phyloP scores from a whole-genome alignment of 495 filamentous ascomycete genomes.

The Diplogelasinospora grovesii region DNA sequence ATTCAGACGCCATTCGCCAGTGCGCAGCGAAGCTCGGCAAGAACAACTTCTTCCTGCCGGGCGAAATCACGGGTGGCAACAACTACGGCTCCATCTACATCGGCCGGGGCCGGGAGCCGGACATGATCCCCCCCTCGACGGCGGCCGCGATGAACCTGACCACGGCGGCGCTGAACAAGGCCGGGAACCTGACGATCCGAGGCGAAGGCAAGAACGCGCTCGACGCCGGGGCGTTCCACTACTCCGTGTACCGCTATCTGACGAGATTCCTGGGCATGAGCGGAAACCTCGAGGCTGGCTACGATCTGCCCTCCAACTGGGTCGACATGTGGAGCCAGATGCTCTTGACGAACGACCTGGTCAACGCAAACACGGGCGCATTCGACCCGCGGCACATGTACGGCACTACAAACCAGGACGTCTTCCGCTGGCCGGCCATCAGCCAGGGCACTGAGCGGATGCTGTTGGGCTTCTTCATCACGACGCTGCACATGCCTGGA shows the following conservation, averaged over 20 bases:
- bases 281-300: conserved; percentile 51
- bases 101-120: conserved; percentile 51
- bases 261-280: conserved; percentile 60
- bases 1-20: conserved; percentile 43
- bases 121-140: conserved; percentile 43
- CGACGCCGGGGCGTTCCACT: conserved; percentile 61
- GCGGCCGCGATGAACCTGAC: conserved; percentile 52
- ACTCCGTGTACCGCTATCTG: conserved; percentile 59
- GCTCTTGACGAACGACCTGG: conserved; percentile 56
- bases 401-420: conserved; percentile 62
- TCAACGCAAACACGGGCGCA: conserved; percentile 61
- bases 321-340: conserved; percentile 57
- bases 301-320: conserved; percentile 55
- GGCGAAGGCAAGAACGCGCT: conserved; percentile 46
- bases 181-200: conserved; percentile 32
- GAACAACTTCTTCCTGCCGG: conserved; percentile 57
- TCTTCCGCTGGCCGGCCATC: conserved; percentile 63
- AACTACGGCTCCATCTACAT: conserved; percentile 56
- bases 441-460: conserved; percentile 53
- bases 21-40: conserved; percentile 53
- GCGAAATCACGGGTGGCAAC: conserved; percentile 58
- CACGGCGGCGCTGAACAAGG: conserved; percentile 43
- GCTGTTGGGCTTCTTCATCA: conserved; percentile 57
- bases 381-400: conserved; percentile 71
- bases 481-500: conserved; percentile 57